phyloP scores from a whole-genome alignment of 257 asterid species.

The Fraxinus cuspidata region DNA sequence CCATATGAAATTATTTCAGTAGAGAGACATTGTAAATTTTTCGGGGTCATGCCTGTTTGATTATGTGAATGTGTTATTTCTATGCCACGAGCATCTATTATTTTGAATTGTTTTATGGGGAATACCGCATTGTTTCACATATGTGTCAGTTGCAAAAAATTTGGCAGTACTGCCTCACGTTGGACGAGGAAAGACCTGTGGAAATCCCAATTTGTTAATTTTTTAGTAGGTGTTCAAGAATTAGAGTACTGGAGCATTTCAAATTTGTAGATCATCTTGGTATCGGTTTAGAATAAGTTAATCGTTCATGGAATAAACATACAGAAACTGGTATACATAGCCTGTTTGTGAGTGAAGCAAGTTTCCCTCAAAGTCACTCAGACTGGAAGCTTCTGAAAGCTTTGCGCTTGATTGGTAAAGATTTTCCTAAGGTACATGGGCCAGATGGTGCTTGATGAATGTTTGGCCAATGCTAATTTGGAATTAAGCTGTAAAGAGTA shows the following conservation, averaged over 20 bases:
- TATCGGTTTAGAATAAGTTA: not conserved
- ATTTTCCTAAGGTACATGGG: not conserved
- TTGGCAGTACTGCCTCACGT: not conserved
- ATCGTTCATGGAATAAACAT: not conserved
- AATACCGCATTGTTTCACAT: not conserved
- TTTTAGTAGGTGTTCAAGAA: not conserved
- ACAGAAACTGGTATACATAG: not conserved
- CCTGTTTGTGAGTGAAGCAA: not conserved
- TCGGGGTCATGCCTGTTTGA: not conserved
- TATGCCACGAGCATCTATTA: not conserved
- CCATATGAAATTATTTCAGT: not conserved
- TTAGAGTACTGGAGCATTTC: not conserved
- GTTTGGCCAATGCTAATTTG: not conserved
- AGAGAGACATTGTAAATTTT: not conserved
- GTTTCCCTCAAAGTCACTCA: not conserved
- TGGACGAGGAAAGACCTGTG: not conserved
- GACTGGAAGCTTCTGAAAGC: not conserved
- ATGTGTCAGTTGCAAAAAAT: not conserved
- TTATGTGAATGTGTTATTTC: not conserved
- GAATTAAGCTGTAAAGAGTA: not conserved
- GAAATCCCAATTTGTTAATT: not conserved
- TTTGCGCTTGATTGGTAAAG: too few relatives aligned
- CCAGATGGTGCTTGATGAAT: not conserved
- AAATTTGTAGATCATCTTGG: not conserved
- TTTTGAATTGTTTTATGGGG: not conserved